Evolutionary conservation across 352 stramenopile species (phyloP).

Genomic region (Pythium apleroticum): DNA sequence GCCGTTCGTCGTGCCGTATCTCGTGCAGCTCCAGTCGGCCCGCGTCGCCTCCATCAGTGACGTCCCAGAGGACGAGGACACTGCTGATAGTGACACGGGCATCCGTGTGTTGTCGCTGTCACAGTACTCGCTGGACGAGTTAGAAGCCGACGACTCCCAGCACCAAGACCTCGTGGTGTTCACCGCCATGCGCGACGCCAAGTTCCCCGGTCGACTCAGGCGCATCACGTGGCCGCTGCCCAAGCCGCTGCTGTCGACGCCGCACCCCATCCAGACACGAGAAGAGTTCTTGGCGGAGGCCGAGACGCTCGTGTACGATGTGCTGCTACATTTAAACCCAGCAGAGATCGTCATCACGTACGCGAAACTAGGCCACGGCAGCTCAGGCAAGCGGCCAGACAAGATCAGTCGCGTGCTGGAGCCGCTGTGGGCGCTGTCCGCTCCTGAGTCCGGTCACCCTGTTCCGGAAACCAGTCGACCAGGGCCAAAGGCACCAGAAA

Average conservation of each 20-base stretch:
- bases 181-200: slow-evolving; percentile 73
- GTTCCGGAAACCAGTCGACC: not conserved
- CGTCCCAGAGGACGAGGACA: slow-evolving; percentile 7
- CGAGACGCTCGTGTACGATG: slow-evolving; percentile 50
- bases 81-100: not conserved
- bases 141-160: slow-evolving; percentile 16
- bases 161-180: slow-evolving; percentile 40
- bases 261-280: slow-evolving; percentile 60
- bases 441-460: not conserved
- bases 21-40: slow-evolving; percentile 49
- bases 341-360: slow-evolving; percentile 56
- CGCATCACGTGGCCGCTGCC: slow-evolving; percentile 63
- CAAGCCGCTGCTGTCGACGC: slow-evolving; percentile 45
- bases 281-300: slow-evolving; percentile 45
- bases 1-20: slow-evolving; percentile 72
- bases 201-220: slow-evolving; percentile 76
- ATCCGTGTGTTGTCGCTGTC: slow-evolving; percentile 58
- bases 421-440: slow-evolving; percentile 16
- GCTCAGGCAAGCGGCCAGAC: slow-evolving; percentile 31
- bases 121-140: slow-evolving; percentile 35
- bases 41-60: slow-evolving; percentile 16
- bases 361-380: slow-evolving; percentile 28
- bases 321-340: slow-evolving; percentile 25
- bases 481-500: not conserved
- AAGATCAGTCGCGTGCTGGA: slow-evolving; percentile 36